A percentile compares a stretch with the other conserved stretches of the same genome.
Conservation (phyloP, 495 filamentous ascomycete species). For the Daldinia vernicosa region DNA sequence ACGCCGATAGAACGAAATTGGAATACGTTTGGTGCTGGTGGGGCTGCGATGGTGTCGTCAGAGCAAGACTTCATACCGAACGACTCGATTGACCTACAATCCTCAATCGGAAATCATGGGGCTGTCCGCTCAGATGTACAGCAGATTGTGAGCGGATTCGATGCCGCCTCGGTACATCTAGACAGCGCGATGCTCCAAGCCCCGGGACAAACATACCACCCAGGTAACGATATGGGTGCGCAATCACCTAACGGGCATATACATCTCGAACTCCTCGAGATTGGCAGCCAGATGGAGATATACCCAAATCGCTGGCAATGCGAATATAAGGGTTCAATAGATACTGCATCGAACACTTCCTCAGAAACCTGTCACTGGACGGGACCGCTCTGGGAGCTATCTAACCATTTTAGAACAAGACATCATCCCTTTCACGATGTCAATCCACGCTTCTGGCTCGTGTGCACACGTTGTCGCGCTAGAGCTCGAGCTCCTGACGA, state of each 20-base stretch:
- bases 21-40: slow-evolving; percentile 42
- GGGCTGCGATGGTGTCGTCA: slow-evolving; percentile 23
- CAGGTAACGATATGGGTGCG: slow-evolving; percentile 24
- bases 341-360: slow-evolving; percentile 31
- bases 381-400: slow-evolving; percentile 29
- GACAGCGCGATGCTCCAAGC: slow-evolving; percentile 22
- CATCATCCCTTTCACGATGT: slow-evolving; percentile 31
- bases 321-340: slow-evolving; percentile 27
- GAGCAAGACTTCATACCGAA: slow-evolving; percentile 20
- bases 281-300: slow-evolving; percentile 33
- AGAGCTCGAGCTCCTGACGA: slow-evolving; percentile 10
- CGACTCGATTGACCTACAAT: slow-evolving; percentile 19
- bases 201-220: slow-evolving; percentile 31
- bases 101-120: slow-evolving; percentile 7
- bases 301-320: slow-evolving; percentile 43
- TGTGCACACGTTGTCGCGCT: slow-evolving; percentile 30
- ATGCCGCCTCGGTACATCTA: slow-evolving; percentile 20
- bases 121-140: slow-evolving; percentile 25
- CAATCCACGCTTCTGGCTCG: slow-evolving; percentile 13
- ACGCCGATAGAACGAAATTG: slow-evolving; percentile 19
- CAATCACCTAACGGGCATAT: slow-evolving; percentile 8
- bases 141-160: slow-evolving; percentile 23
- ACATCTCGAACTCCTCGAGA: slow-evolving; percentile 24
- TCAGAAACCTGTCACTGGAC: slow-evolving; percentile 36
- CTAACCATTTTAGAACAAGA: slow-evolving; percentile 27